Evolutionary conservation across 257 asterid species (phyloP).

Genomic region (Jacaranda copaia): DNA sequence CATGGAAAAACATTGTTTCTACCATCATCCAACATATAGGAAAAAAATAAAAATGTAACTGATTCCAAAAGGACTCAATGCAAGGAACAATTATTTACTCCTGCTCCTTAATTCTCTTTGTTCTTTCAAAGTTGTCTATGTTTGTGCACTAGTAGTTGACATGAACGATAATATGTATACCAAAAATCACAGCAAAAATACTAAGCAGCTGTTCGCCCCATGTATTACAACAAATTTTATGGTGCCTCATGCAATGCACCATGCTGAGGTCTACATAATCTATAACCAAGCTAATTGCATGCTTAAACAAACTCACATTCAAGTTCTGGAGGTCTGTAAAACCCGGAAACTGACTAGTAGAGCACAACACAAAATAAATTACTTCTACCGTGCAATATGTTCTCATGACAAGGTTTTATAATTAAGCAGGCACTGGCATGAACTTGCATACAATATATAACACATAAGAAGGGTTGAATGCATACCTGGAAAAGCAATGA

Average conservation of each 20-base stretch:
- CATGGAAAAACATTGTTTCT: neutral
- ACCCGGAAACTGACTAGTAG: conserved; percentile 5
- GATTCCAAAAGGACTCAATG: conserved; percentile 4
- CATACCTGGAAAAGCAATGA: conserved; percentile 92
- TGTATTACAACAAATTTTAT: neutral
- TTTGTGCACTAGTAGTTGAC: neutral
- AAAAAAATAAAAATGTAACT: neutral
- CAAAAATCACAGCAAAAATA: conserved; percentile 16
- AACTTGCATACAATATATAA: neutral
- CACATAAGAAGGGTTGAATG: neutral
- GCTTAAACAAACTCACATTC: neutral
- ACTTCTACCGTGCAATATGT: neutral
- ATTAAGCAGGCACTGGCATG: neutral
- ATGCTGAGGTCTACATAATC: conserved; percentile 10
- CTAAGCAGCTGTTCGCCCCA: neutral
- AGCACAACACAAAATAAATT: neutral
- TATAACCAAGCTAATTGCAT: neutral
- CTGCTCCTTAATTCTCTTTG: neutral
- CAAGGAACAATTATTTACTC: conserved; percentile 10
- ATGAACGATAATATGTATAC: neutral
- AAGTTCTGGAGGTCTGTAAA: neutral
- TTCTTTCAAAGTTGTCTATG: neutral
- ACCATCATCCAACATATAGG: neutral
- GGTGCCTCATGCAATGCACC: neutral
- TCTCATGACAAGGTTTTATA: neutral